Base-by-base conservation (phyloP, 1,284 basidiomycete species). In the Nidula niveotomentosa region DNA sequence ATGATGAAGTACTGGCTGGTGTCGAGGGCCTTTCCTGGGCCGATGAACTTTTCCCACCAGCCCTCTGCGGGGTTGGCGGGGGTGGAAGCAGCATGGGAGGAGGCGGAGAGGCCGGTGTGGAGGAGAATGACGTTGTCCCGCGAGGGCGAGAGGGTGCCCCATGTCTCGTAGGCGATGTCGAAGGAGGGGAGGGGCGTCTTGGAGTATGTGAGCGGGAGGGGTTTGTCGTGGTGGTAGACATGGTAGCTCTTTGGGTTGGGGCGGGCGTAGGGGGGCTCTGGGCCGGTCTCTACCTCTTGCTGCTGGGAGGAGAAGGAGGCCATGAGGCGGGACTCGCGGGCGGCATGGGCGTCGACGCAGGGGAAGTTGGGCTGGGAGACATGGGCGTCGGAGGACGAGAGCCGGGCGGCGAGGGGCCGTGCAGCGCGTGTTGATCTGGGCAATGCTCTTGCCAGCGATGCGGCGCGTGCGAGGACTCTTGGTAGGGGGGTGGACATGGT, bases 21-120 rank as follows among this genome's bases (percentile, higher is more conserved):
- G 76, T 99, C 97, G 36, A 99, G 80, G 2, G 95, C 86, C 66
- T 90, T 93, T 56, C 94, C 94, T 1, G 96, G 95, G 0, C 97
- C 96, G 58, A 99, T 94, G 73, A 98, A 99, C 63, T 91, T 91
- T 73, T 99, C 92, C 96, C 96, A 99, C 97, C 96, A 99, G 5
- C 97, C 96, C 18, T 88, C 83, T 0, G 91, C 76, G 0, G 93
- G 85, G 61, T 97, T 98, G 9, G 80, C 73, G 1, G 80, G 69
- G 0, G 91, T 91, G 9, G 91, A 91, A 0, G 95, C 95, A 1
- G 97, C 96, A 74, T 99, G 96, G 0, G 94, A 97, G 1, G 93
- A 96, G 0, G 96, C 96, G 1, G 92, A 95, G 2, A 99, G 81
- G 23, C 96, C 96, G 0, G 96, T 99, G 67, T 98, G 96, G 2